A percentile compares a stretch with the other conserved stretches of the same genome.
These are phyloP conservation scores for Vicia villosa DNA, from an alignment of 306 rosid genomes.

Conservation along the genomic window DNA sequence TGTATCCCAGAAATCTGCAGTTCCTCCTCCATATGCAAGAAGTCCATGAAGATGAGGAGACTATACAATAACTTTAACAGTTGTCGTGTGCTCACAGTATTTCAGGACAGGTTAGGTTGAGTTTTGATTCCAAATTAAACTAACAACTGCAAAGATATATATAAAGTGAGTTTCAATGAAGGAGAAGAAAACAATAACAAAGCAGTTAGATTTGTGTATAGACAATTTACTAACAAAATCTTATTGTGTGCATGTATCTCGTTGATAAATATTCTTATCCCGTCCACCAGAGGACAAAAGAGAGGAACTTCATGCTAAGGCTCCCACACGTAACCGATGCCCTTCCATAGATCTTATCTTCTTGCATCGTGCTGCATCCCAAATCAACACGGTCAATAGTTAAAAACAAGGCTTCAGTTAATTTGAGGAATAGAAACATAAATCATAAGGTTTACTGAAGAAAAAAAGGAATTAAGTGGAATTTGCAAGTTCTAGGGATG, in stretches of 20 bases:
- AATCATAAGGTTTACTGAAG: conserved; percentile 7
- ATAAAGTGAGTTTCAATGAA: too few species aligned
- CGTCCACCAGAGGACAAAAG: conserved; percentile 93
- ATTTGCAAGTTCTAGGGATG: conserved; percentile 21
- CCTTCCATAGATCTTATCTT: conserved; percentile 84
- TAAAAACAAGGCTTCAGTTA: conserved; percentile 32
- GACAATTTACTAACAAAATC: conserved; percentile 87
- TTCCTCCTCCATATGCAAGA: conserved; percentile 99
- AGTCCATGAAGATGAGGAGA: conserved; percentile 99
- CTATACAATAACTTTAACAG: conserved; percentile 99
- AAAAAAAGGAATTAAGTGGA: conserved; percentile 12
- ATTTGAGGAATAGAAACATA: conserved; percentile 21
- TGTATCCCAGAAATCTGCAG: conserved; percentile 98
- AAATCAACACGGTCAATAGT: conserved; percentile 57
- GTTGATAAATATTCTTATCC: conserved; percentile 88
- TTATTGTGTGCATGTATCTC: conserved; percentile 88
- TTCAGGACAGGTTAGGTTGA: conserved; percentile 89
- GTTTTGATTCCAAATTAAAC: conserved; percentile 98
- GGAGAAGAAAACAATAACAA: conserved; percentile 32
- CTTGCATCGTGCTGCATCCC: conserved; percentile 94
- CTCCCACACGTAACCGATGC: conserved; percentile 78
- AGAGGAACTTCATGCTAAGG: conserved; percentile 93
- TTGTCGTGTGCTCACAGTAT: conserved; percentile 94
- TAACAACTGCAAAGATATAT: too few species aligned
- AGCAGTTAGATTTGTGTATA: conserved; percentile 66